Percentiles rank a stretch among this genome's conserved stretches.
phyloP scores from a whole-genome alignment of 805 yeast species.

The Teunomyces aglyptinius region DNA sequence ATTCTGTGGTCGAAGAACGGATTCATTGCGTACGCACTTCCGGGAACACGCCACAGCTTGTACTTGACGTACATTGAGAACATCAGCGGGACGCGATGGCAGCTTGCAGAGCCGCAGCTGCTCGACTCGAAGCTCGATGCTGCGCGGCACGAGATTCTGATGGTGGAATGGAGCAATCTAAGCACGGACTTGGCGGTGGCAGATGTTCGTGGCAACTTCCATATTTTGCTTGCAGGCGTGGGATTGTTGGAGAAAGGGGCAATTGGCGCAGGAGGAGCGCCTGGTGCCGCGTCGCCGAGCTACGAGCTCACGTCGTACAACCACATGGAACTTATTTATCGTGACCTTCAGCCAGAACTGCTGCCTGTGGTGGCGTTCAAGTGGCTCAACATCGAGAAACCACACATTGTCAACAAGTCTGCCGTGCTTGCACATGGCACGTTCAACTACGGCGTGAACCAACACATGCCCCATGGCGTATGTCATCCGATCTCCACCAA shows the following conservation, averaged over 20 bases:
- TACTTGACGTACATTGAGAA: slow-evolving; percentile 69
- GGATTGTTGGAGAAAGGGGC: slow-evolving; percentile 24
- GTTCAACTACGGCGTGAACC: slow-evolving; percentile 53
- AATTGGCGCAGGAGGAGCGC: slow-evolving; percentile 4
- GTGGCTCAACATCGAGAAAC: slow-evolving; percentile 77
- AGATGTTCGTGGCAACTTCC: slow-evolving; percentile 66
- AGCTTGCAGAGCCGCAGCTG: slow-evolving; percentile 57
- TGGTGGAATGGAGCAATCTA: slow-evolving; percentile 70
- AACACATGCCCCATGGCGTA: slow-evolving; percentile 57
- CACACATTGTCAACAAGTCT: slow-evolving; percentile 57
- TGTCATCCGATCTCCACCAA: slow-evolving; percentile 67
- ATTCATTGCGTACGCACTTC: slow-evolving; percentile 62
- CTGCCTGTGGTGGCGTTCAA: slow-evolving; percentile 47
- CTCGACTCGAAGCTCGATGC: slow-evolving; percentile 28
- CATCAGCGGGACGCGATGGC: slow-evolving; percentile 76
- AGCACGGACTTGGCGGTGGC: slow-evolving; percentile 81
- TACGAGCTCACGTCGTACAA: slow-evolving; percentile 45
- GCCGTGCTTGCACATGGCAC: slow-evolving; percentile 38
- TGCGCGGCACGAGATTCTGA: slow-evolving; percentile 32
- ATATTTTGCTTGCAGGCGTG: slow-evolving; percentile 42
- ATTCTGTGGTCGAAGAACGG: slow-evolving; percentile 86
- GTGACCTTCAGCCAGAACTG: slow-evolving; percentile 29
- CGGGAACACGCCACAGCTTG: slow-evolving; percentile 37
- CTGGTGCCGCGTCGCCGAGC: slow-evolving; percentile 30
- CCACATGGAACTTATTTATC: slow-evolving; percentile 47